Conservation (phyloP, 2,329 filamentous ascomycete genomes). For the Ambrosiella xylebori region DNA sequence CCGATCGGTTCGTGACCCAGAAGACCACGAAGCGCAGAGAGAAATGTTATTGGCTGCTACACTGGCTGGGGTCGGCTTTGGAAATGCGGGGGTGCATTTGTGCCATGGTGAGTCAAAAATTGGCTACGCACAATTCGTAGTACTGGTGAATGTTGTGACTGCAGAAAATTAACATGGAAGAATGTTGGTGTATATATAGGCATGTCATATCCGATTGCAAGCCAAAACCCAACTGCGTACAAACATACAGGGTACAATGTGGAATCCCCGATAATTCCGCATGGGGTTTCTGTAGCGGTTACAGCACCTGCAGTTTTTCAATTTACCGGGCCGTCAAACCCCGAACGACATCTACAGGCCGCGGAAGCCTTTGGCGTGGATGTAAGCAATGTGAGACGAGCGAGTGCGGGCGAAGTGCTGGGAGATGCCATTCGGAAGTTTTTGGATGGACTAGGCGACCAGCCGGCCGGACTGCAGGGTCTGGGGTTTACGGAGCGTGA, state of each 20-base stretch:
- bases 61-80: conserved; percentile 86
- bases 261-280: conserved; percentile 65
- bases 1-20: conserved; percentile 68
- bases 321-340: conserved; percentile 83
- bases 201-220: conserved; percentile 96
- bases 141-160: not conserved
- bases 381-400: conserved; percentile 67
- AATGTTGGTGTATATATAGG: conserved; percentile 25
- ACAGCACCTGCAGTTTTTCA: conserved; percentile 85
- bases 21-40: conserved; percentile 80
- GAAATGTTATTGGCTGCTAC: conserved; percentile 94
- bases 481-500: conserved; percentile 64
- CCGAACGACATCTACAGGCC: conserved; percentile 74
- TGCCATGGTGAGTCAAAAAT: conserved; percentile 35
- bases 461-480: conserved; percentile 69
- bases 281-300: conserved; percentile 89
- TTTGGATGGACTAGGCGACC: conserved; percentile 67
- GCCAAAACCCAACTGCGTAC: conserved; percentile 74
- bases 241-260: conserved; percentile 76
- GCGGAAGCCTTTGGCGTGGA: conserved; percentile 87
- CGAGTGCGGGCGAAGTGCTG: conserved; percentile 77
- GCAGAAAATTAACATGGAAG: not conserved
- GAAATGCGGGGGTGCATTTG: conserved; percentile 87
- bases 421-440: conserved; percentile 71
- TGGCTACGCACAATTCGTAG: not conserved